Conservation (phyloP, 192 early-diverging fungal species). For the Diversispora epigaea region DNA sequence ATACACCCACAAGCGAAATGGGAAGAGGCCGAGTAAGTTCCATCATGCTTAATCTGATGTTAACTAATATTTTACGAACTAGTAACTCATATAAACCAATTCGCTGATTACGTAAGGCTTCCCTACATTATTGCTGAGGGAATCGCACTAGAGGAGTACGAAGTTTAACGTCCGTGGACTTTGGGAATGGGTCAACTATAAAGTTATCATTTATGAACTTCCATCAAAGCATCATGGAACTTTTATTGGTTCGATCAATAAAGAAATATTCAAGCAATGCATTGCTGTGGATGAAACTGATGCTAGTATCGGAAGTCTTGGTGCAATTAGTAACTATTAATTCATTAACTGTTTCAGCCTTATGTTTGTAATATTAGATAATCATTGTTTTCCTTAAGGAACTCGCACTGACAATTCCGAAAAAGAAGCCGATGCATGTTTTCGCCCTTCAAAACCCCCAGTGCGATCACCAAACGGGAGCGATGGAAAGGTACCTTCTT, state of each 20-base stretch:
- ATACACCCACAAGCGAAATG: slow-evolving; percentile 13
- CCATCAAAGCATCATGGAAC: neutral
- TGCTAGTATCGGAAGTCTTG: neutral
- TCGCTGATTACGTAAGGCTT: no score
- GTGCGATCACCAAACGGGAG: slow-evolving; percentile 4
- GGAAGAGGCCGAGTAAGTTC: slow-evolving; percentile 12
- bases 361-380: neutral
- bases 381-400: slow-evolving; percentile 6
- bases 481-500: slow-evolving; percentile 4
- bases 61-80: neutral
- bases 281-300: neutral
- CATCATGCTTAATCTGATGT: neutral
- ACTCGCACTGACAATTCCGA: neutral
- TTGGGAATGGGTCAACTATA: no score
- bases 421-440: neutral
- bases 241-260: neutral
- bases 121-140: slow-evolving; percentile 1
- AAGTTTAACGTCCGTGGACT: slow-evolving; percentile 10
- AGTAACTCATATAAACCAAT: neutral
- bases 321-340: slow-evolving; percentile 9
- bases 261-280: no score
- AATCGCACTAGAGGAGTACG: slow-evolving; percentile 2
- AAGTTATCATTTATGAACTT: no score
- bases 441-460: neutral
- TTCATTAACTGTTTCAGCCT: neutral